These are phyloP conservation scores for Eucalyptus marginata DNA, from an alignment of 345 rosid species.

Conservation along the genomic window DNA sequence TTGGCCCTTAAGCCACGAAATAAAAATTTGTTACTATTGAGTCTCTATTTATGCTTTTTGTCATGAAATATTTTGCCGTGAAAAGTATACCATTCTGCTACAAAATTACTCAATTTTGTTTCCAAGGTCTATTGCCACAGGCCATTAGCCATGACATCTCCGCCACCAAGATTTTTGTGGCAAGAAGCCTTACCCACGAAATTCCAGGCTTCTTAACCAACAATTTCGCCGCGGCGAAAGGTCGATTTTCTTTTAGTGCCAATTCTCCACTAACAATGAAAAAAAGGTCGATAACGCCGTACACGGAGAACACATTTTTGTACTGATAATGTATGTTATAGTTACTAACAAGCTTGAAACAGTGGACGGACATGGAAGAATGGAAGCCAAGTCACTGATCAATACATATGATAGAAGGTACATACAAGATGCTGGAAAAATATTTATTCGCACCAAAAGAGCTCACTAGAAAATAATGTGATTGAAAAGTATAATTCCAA, in stretches of 20 bases:
- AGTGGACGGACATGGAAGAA: background rate
- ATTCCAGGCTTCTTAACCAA: background rate
- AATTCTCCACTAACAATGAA: background rate
- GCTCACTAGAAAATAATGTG: background rate
- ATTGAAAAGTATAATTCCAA: fast-evolving
- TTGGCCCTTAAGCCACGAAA: background rate
- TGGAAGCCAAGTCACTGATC: background rate
- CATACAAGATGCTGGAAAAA: background rate
- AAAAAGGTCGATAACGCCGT: background rate
- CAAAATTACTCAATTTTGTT: background rate
- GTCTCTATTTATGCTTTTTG: background rate
- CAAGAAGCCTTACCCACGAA: background rate
- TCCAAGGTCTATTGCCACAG: background rate
- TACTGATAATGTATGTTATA: background rate
- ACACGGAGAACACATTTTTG: background rate
- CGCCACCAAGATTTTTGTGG: background rate
- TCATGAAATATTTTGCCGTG: background rate
- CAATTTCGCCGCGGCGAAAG: fast-evolving
- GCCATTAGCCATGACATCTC: background rate
- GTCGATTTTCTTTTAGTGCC: background rate
- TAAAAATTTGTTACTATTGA: background rate
- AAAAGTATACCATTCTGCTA: background rate
- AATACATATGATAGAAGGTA: background rate
- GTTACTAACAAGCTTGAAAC: background rate
- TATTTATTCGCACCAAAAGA: background rate